Percentiles rank a stretch among this genome's conserved stretches.
phyloP scores from a whole-genome alignment of 2,329 filamentous ascomycete species.

The Bertia moriformis region DNA sequence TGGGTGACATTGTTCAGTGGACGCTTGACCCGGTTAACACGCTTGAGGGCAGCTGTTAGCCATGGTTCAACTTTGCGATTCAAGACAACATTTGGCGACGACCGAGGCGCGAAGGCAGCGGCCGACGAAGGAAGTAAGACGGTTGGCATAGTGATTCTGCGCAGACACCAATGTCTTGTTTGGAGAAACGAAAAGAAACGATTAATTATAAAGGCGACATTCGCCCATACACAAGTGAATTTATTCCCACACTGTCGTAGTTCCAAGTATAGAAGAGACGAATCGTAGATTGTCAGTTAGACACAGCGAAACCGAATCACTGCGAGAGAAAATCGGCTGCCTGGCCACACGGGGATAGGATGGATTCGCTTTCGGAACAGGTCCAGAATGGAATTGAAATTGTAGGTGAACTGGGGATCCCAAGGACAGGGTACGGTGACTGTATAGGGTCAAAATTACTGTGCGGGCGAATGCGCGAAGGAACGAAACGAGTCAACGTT shows the following conservation, averaged over 20 bases:
- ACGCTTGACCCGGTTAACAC: slow-evolving; percentile 91
- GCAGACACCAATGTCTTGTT: slow-evolving; percentile 12
- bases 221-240: slow-evolving; percentile 1
- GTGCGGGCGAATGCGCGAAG: slow-evolving; percentile 5
- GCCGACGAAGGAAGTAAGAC: slow-evolving; percentile 89
- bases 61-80: slow-evolving; percentile 86
- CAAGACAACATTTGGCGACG: slow-evolving; percentile 86
- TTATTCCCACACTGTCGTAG: not conserved
- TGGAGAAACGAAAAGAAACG: slow-evolving; percentile 3
- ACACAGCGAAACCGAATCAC: too few species aligned
- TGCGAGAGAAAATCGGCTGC: too few species aligned
- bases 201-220: slow-evolving; percentile 1
- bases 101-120: slow-evolving; percentile 83
- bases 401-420: too few species aligned
- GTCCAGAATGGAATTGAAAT: too few species aligned
- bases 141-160: slow-evolving; percentile 57
- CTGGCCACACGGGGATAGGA: too few species aligned
- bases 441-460: slow-evolving; percentile 3
- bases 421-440: too few species aligned
- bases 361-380: too few species aligned
- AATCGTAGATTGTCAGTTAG: too few species aligned
- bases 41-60: slow-evolving; percentile 91
- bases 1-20: slow-evolving; percentile 93
- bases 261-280: too few species aligned
- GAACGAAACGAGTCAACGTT: slow-evolving; percentile 4